Evolutionary conservation across 2,329 filamentous ascomycete genomes (phyloP).

Genomic region (Paracorniculantispora psalliotae): DNA sequence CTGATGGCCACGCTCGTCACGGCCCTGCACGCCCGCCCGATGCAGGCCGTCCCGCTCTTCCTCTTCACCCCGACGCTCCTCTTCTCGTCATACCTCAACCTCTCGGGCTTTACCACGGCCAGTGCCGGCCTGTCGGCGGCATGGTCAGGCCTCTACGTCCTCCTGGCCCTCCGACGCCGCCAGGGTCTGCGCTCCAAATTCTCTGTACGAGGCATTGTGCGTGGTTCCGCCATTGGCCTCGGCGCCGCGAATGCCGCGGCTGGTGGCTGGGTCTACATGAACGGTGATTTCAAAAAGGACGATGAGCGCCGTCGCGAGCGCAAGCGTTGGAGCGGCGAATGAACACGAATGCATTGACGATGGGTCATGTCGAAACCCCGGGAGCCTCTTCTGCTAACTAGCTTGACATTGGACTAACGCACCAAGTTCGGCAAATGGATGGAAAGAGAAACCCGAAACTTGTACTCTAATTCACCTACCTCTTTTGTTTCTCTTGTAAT

Average conservation of each 20-base stretch:
- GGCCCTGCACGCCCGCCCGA: constrained; percentile 50
- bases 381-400: not conserved
- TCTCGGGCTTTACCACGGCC: constrained; percentile 54
- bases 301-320: constrained; percentile 42
- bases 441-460: not conserved
- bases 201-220: constrained; percentile 44
- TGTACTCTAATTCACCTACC: not conserved
- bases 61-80: constrained; percentile 48
- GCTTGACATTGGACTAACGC: not conserved
- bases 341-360: not conserved
- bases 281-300: constrained; percentile 46
- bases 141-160: constrained; percentile 52
- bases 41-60: constrained; percentile 47
- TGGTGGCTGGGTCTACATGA: constrained; percentile 48
- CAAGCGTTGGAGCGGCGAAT: constrained; percentile 44
- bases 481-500: not conserved
- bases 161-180: constrained; percentile 48
- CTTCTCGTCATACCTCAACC: constrained; percentile 55
- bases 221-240: constrained; percentile 46
- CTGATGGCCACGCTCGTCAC: constrained; percentile 52
- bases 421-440: not conserved
- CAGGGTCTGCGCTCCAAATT: constrained; percentile 38
- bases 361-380: not conserved
- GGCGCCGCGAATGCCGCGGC: constrained; percentile 44
- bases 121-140: constrained; percentile 52